Conservation (phyloP, 2,329 filamentous ascomycete species). For the Arthroderma sp. region DNA sequence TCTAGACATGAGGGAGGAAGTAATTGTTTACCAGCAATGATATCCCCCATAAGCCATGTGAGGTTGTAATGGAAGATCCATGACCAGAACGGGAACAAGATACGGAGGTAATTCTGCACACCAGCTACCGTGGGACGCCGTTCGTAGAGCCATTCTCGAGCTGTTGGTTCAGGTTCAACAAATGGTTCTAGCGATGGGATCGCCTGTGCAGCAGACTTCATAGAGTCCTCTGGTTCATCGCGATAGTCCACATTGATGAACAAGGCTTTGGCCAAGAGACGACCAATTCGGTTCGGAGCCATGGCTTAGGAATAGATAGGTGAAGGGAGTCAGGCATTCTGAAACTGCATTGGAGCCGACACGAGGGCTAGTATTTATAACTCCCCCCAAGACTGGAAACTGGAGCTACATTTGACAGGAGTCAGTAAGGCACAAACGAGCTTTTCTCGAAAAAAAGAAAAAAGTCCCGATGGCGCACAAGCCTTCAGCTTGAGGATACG, state of each 20-base stretch:
- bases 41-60: slow-evolving; percentile 36
- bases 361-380: neutral
- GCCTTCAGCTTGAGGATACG: neutral
- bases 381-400: neutral
- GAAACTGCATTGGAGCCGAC: too few relatives aligned
- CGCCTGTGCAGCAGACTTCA: slow-evolving; percentile 7
- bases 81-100: slow-evolving; percentile 36
- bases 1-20: neutral
- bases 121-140: slow-evolving; percentile 6
- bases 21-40: slow-evolving; percentile 23
- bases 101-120: slow-evolving; percentile 6
- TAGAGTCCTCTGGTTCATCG: slow-evolving; percentile 7
- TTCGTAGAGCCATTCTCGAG: slow-evolving; percentile 7
- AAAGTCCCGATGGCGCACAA: neutral
- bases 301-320: slow-evolving; percentile 1
- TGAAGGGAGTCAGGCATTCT: neutral
- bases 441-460: neutral
- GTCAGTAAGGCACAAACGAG: neutral
- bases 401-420: neutral
- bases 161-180: slow-evolving; percentile 10
- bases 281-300: slow-evolving; percentile 6
- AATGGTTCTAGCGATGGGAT: slow-evolving; percentile 14
- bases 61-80: slow-evolving; percentile 41
- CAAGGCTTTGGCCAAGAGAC: slow-evolving; percentile 3
- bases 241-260: slow-evolving; percentile 9